phyloP scores from a whole-genome alignment of 345 rosid species.

The Aethionema arabicum region DNA sequence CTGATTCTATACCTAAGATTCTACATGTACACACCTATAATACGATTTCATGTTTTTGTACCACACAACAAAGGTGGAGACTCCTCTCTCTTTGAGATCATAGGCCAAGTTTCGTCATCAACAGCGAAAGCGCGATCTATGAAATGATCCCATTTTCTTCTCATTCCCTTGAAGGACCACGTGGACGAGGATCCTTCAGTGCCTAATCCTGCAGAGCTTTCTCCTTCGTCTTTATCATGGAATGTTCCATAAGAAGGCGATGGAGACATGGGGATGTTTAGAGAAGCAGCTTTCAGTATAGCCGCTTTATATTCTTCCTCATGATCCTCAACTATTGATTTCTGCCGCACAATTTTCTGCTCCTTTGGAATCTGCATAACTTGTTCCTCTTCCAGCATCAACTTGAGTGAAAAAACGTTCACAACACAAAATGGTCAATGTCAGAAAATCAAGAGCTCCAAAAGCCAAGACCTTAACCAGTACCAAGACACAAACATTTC shows the following conservation, averaged over 20 bases:
- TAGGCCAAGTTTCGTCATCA: constrained; percentile 48
- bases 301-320: constrained; percentile 83
- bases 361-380: constrained; percentile 67
- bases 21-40: constrained; percentile 33
- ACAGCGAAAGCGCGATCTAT: constrained; percentile 51
- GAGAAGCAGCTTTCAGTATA: constrained; percentile 61
- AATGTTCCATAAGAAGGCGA: constrained; percentile 81
- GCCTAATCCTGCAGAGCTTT: constrained; percentile 50
- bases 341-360: constrained; percentile 79
- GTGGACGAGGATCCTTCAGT: constrained; percentile 23
- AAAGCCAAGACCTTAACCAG: constrained; percentile 9
- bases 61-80: constrained; percentile 27
- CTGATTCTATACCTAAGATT: constrained; percentile 24
- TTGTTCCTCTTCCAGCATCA: constrained; percentile 75
- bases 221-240: constrained; percentile 53
- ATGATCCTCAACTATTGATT: constrained; percentile 69
- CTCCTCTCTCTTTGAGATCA: constrained; percentile 42
- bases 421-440: not conserved
- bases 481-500: not conserved
- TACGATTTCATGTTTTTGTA: constrained; percentile 17
- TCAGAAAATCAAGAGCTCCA: not conserved
- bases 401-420: constrained; percentile 38
- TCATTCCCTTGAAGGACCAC: constrained; percentile 43
- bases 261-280: constrained; percentile 64
- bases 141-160: constrained; percentile 57